Percentiles rank a stretch among this genome's conserved stretches.
These are phyloP conservation scores for Leccinum aurantiacum DNA, from an alignment of 768 basidiomycete species.

Conservation along the genomic window DNA sequence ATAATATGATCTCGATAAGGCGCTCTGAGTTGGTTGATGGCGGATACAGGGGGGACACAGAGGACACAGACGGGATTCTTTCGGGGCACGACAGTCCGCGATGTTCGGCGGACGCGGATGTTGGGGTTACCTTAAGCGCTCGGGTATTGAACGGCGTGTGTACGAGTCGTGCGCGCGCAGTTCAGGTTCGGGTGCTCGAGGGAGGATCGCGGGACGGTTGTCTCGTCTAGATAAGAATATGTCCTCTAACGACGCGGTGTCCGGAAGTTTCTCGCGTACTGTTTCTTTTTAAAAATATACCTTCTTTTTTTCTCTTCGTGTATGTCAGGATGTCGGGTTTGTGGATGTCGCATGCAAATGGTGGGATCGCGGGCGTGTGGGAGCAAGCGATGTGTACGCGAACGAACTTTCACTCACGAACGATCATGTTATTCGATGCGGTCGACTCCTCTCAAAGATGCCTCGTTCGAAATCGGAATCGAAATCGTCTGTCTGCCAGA, in stretches of 20 bases:
- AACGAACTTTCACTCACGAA: not conserved
- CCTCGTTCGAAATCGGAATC: not conserved
- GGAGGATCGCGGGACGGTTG: constrained; percentile 2
- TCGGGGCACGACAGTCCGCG: not conserved
- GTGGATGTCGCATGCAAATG: not conserved
- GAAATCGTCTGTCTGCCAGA: not conserved
- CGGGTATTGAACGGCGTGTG: not conserved
- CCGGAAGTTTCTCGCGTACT: not conserved
- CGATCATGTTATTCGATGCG: not conserved
- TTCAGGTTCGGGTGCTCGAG: constrained; percentile 8
- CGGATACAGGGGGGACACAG: constrained; percentile 6
- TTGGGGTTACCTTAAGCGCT: not conserved
- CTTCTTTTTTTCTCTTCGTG: not conserved
- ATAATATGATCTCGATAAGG: not conserved
- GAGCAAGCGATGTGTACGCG: not conserved
- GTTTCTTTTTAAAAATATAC: not conserved
- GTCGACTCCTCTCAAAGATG: not conserved
- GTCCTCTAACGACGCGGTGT: not conserved
- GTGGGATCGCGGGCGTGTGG: not conserved
- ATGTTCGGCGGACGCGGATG: not conserved
- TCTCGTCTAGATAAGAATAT: not conserved
- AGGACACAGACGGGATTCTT: not conserved
- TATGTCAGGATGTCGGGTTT: not conserved
- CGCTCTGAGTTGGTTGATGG: constrained; percentile 4
- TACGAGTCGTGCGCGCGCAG: not conserved